Evolutionary conservation across 768 basidiomycete species (phyloP).

Genomic region (Calvatia gigantea): DNA sequence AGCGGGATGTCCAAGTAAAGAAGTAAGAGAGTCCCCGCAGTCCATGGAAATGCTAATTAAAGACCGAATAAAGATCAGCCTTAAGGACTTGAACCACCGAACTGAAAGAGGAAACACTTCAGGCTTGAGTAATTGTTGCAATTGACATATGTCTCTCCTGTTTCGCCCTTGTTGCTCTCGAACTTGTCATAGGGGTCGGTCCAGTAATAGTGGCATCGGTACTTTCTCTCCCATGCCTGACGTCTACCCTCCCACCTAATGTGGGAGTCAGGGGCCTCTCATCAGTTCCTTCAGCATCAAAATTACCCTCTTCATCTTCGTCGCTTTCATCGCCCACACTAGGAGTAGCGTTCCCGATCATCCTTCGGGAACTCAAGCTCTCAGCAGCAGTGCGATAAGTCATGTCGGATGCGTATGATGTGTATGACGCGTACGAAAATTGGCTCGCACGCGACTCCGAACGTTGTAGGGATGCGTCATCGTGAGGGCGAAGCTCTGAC

Average conservation of each 20-base stretch:
- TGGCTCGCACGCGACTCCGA: conserved; percentile 11
- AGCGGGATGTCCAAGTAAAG: too few species aligned
- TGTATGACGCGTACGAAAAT: conserved; percentile 1
- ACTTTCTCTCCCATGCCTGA: conserved; percentile 14
- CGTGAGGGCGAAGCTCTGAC: not conserved
- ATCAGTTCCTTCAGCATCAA: not conserved
- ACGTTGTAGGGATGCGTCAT: not conserved
- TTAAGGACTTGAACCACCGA: too few species aligned
- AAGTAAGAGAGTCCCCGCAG: too few species aligned
- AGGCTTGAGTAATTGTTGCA: not conserved
- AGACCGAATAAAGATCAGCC: not conserved
- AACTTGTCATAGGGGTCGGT: not conserved
- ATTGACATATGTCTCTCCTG: not conserved
- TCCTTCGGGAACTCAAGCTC: conserved; percentile 10
- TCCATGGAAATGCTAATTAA: not conserved
- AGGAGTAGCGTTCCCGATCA: not conserved
- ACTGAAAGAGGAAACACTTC: not conserved
- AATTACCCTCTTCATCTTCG: not conserved
- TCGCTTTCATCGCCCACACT: not conserved
- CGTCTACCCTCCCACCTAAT: conserved; percentile 7
- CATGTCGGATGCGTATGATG: not conserved
- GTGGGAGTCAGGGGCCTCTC: conserved; percentile 15
- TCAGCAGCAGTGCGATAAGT: conserved; percentile 16
- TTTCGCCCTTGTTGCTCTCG: not conserved
- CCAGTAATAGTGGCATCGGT: conserved; percentile 18